These are phyloP conservation scores for Barnettozyma sucrosica DNA, from an alignment of 805 yeast genomes.

Conservation along the genomic window DNA sequence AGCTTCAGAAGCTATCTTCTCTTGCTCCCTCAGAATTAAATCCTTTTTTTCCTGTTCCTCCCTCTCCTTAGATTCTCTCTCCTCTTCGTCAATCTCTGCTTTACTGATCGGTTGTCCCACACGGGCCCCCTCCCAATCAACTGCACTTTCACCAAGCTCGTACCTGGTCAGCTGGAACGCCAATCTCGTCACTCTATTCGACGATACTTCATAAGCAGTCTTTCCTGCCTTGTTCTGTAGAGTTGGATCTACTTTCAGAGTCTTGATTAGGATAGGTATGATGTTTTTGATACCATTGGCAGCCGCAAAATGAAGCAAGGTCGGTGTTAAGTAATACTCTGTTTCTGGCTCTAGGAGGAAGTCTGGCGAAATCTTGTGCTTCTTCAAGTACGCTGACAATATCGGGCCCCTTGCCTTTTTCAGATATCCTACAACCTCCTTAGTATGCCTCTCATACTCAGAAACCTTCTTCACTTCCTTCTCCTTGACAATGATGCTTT, in stretches of 20 bases:
- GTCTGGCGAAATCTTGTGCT: conserved; percentile 49
- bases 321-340: conserved; percentile 55
- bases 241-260: conserved; percentile 68
- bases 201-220: conserved; percentile 64
- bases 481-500: conserved; percentile 23
- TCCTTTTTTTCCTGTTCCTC: conserved; percentile 35
- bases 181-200: conserved; percentile 38
- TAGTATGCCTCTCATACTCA: conserved; percentile 45
- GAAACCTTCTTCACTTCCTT: conserved; percentile 21
- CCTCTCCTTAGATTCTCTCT: conserved; percentile 31
- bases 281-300: conserved; percentile 60
- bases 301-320: conserved; percentile 75
- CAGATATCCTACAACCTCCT: conserved; percentile 51
- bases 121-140: conserved; percentile 65
- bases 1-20: conserved; percentile 33
- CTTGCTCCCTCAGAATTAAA: conserved; percentile 39
- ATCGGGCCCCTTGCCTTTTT: conserved; percentile 77
- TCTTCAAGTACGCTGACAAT: conserved; percentile 53
- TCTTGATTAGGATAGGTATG: conserved; percentile 52
- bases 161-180: conserved; percentile 66
- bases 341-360: conserved; percentile 49
- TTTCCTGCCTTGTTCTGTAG: conserved; percentile 45
- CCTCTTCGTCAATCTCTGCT: conserved; percentile 46
- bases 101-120: conserved; percentile 55
- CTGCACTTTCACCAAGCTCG: conserved; percentile 59